Base-by-base conservation (phyloP, 1,284 basidiomycete genomes). In the Entoloma clypeatum region DNA sequence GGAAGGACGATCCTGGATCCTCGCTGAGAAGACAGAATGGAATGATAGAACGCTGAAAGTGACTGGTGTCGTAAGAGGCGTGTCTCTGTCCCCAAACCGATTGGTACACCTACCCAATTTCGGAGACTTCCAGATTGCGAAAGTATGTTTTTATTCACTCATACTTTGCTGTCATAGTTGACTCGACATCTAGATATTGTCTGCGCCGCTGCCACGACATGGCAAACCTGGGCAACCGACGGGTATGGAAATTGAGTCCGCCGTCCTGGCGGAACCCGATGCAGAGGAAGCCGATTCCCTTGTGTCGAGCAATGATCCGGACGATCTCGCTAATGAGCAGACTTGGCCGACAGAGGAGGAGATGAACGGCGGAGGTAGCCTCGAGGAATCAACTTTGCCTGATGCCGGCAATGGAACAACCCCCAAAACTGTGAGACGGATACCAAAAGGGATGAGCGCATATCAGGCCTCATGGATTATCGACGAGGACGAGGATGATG, bases 311-410 rank as follows among this genome's bases (percentile, higher is more conserved):
- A 97, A 98, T 57, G 81, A 86, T 22, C 88, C 88, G 0, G 92
- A 98, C 54, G 80, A 90, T 45, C 74, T 97, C 64, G 81, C 75
- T 10, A 95, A 95, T 58, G 95, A 99, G 58, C 95, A 99, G 64
- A 99, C 95, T 0, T 98, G 95, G 94, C 95, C 95, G 0, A 97
- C 93, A 0, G 93, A 98, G 60, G 95, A 98, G 53, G 95, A 98
- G 61, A 90, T 99, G 82, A 71, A 64, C 26, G 64, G 69, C 3
- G 69, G 58, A 1, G 56, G 46, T 28, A 58, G 51, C 13, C 51
- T 48, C n/a, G 49, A 45, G 2, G 63, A 67, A 19, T 58, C 68
- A 46, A 57, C 56, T 6, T 58, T 86, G n/a, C 84, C 86, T 2
- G 80, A 85, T 45, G 83, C 83, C 0, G 62, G 57, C 36, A 68